Conservation (phyloP, 2,329 filamentous ascomycete species). For the Remersonia thermophila region DNA sequence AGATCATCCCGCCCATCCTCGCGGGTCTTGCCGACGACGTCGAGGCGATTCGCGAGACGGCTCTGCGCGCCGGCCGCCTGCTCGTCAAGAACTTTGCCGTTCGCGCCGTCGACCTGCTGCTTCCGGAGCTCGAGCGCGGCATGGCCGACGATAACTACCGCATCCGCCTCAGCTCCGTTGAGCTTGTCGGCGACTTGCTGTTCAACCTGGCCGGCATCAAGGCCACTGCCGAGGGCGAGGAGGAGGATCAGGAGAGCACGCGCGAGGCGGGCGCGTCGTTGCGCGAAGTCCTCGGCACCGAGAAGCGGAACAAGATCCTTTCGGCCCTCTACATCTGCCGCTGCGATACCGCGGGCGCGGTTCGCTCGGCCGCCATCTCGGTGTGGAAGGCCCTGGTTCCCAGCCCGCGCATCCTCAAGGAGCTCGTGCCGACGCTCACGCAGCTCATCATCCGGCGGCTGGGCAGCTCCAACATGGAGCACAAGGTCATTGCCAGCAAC, state of each 20-base stretch:
- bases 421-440: slow-evolving; percentile 86
- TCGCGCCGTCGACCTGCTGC: slow-evolving; percentile 81
- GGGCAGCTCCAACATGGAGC: slow-evolving; percentile 93
- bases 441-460: slow-evolving; percentile 89
- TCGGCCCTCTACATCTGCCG: slow-evolving; percentile 97
- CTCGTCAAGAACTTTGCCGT: slow-evolving; percentile 98
- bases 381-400: slow-evolving; percentile 97
- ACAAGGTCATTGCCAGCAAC: slow-evolving; percentile 97
- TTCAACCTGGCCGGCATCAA: slow-evolving; percentile 97
- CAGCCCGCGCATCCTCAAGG: slow-evolving; percentile 82
- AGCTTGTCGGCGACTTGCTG: slow-evolving; percentile 87
- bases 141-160: slow-evolving; percentile 96
- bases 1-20: slow-evolving; percentile 90
- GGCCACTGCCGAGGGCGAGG: slow-evolving; percentile 61
- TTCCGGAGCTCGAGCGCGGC: slow-evolving; percentile 90
- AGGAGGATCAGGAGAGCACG: slow-evolving; percentile 62
- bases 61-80: slow-evolving; percentile 80
- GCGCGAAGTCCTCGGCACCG: slow-evolving; percentile 84
- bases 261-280: slow-evolving; percentile 87
- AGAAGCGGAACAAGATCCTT: slow-evolving; percentile 91
- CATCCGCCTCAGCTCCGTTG: slow-evolving; percentile 95
- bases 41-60: slow-evolving; percentile 94
- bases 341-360: slow-evolving; percentile 86
- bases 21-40: slow-evolving; percentile 90
- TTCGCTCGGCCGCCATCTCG: slow-evolving; percentile 76